Evolutionary conservation across 441 rosid genomes (phyloP), one percentile per base, ranked within the genome.

Genomic region (Pelargonium myrrhifolium): DNA sequence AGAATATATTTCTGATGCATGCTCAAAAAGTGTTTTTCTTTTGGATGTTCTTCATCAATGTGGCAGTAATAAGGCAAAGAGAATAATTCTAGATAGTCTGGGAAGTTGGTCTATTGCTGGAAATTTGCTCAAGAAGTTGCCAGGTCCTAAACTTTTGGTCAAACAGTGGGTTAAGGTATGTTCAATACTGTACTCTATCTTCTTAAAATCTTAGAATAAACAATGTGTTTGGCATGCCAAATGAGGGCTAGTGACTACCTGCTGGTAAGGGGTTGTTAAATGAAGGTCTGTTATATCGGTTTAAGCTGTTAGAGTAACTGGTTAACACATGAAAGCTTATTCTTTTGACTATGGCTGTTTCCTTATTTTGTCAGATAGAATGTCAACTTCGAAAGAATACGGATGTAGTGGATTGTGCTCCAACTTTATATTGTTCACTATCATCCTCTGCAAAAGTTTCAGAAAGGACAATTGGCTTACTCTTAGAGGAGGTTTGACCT

Each of bases 161-260:
- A 85, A 87, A 81, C 89, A 85, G 66, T 95, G 99, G 99, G 96
- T 86, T 74, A 95, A 92, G 98, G 98, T 90, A 39, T 70, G 67
- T 42, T 59, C 26, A 59, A 59, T 26, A 12, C 39, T 4, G 17
- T 14, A 24, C 63, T 11, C 1, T 59, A 59, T 59, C 17, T 6
- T 15, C 15, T 11, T 22, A 59, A 12, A 24, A 6, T 21, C 12
- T 59, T 12, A 7, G 63, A 59, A 6, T 59, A 22, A 59, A 24
- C 39, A 24, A 31, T 59, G 26, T 56, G 28, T 56, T 20, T 24
- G 28, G 62, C 62, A 11, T 21, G 28, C 62, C 62, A 20, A 56
- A 59, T 59, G 62, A 59, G 63, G n/a, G 37, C 14, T 10, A 10
- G 63, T 26, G 37, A 11, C 39, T 22, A 5, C 35, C 5, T 17